Conservation (phyloP, 2,329 filamentous ascomycete species). For the Davidsoniella australis region DNA sequence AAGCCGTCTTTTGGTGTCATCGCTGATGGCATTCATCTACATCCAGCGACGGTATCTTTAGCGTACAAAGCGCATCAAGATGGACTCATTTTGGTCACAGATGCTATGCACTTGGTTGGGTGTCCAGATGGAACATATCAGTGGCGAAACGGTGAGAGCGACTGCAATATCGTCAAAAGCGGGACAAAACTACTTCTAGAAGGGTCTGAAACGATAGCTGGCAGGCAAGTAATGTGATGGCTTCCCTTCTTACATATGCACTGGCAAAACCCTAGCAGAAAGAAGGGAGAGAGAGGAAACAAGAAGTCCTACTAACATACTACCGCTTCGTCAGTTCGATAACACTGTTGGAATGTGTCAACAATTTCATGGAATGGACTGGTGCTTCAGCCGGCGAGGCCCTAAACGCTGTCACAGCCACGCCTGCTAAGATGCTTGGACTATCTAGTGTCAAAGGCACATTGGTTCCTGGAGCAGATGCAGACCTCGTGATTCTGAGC, state of each 20-base stretch:
- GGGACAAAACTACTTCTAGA: constrained; percentile 59
- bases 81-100: constrained; percentile 77
- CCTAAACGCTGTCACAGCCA: constrained; percentile 55
- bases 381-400: constrained; percentile 51
- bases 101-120: constrained; percentile 78
- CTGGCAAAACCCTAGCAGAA: too few relatives aligned
- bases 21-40: constrained; percentile 76
- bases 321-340: constrained; percentile 32
- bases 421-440: constrained; percentile 62
- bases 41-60: constrained; percentile 76
- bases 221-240: constrained; percentile 33
- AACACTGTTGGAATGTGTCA: constrained; percentile 64
- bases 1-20: constrained; percentile 80
- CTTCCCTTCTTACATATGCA: too few relatives aligned
- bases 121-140: constrained; percentile 69
- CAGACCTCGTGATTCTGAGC: constrained; percentile 52
- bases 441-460: constrained; percentile 49
- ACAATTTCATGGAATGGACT: constrained; percentile 64
- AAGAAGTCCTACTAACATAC: neutral
- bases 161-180: constrained; percentile 47
- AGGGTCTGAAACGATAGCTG: constrained; percentile 63
- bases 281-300: neutral
- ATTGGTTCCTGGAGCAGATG: constrained; percentile 45
- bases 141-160: constrained; percentile 59
- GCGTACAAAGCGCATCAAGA: constrained; percentile 73